Base-by-base conservation (phyloP, 2,329 filamentous ascomycete species). In the Colletotrichum scovillei region DNA sequence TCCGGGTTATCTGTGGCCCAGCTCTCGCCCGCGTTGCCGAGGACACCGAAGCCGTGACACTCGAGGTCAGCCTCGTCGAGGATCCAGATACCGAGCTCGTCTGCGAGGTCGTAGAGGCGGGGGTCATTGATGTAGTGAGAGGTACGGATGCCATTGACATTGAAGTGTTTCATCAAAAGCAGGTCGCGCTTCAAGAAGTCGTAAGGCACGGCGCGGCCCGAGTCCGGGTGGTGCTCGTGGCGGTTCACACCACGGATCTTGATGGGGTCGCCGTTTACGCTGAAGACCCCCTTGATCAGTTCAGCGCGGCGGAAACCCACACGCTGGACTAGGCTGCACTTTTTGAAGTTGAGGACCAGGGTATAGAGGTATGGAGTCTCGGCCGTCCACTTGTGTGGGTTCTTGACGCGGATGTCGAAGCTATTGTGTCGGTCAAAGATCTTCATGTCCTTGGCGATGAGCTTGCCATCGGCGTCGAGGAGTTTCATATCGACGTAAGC, bases 61-160 rank as follows among this genome's bases (percentile, higher is more conserved):
- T 89, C 88, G 0, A 89, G 81, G 68, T 90, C 88, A 0, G 87
- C 86, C 75, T 90, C 88, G 12, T 88, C 89, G 49, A 93, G 87
- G 7, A 93, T 83, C 85, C 89, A 93, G 30, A 93, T 85, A 0
- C 91, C 91, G 16, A 92, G 82, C 74, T 92, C 88, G 67, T 93
- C 90, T 0, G 89, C 87, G 0, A 93, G 82, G 38, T 91, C 89
- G 72, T 92, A 92, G 0, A 93, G 78, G 9, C 86, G 82, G 1
- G 87, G 84, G 70, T 93, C 89, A 35, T 90, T 91, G 11, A 90
- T 88, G 62, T 94, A 90, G 78, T 94, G 92, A 0, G 87, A 92
- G 0, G 90, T 92, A 1, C 92, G 89, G 11, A 94, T 87, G 2
- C 92, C 90, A 74, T 94, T 94, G 78, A 94, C 88, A 75, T 93